Evolutionary conservation across 1,284 basidiomycete genomes (phyloP), one percentile per base, ranked within the genome.

Genomic region (Exobasidium rhododendri): DNA sequence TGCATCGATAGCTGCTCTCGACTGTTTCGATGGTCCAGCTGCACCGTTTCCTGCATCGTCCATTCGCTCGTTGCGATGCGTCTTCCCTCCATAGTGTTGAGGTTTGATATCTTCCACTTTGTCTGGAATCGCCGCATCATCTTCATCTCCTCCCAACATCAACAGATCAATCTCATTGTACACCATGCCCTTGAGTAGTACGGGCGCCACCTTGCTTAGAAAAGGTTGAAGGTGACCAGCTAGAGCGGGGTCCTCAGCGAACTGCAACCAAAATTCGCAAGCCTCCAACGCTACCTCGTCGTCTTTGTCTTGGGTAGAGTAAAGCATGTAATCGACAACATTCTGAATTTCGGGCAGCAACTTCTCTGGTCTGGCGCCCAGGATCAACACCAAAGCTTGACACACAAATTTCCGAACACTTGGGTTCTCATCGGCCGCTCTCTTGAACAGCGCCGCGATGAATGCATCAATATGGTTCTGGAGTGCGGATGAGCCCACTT

Each of bases 251-350:
- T 97, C 92, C 80, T 99, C 96, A 17, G 96, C 93, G 77, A 99
- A 98, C 1, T 94, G 97, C 67, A 99, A 85, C 96, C 96, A 98
- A 82, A 99, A 98, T 84, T 99, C 96, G 85, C 93, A 97, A 13
- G 96, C 96, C 82, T 96, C 92, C 52, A 81, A 69, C 26, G 76
- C 74, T 32, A 78, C 76, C 49, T 79, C 77, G 52, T 78, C 74
- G 81, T 97, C 91, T 82, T 90, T 88, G 84, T 97, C 94, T 81
- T 94, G 92, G 10, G 92, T 97, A 40, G 92, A 97, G 83, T 94
- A 98, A 44, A 97, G 85, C 91, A 99, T 98, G 82, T 97, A 99
- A 79, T 97, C 92, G 45, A 96, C 94, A 49, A 98, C 92, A 73
- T 92, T 94, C 56, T 84, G 82, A 86, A 99, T 91, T 81, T 97